Evolutionary conservation across 2,329 filamentous ascomycete genomes (phyloP), one percentile per base, ranked within the genome.

Genomic region (Trichoderma sp.): DNA sequence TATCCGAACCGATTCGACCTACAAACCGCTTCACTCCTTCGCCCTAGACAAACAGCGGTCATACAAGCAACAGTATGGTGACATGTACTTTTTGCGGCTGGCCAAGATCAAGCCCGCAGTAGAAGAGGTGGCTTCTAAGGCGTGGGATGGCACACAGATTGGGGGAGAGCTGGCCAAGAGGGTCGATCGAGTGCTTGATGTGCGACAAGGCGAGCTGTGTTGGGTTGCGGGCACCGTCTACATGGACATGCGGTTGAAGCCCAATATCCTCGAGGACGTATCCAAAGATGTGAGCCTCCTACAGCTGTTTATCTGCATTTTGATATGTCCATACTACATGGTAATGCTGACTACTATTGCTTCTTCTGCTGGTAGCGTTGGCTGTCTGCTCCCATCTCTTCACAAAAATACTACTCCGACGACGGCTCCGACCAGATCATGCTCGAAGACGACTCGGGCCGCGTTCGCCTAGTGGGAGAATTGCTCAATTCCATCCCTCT

Each of bases 231-330:
- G 97, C 17, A 99, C 96, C 0, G 90, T 98, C 36, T 99, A 97
- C 81, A 97, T 98, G 92, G 94, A 98, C 74, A 95, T 99, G 93
- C 89, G 93, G 3, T 82, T 98, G 77, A 99, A 99, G 83, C 96
- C 97, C 1, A 97, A 97, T 78, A 95, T 99, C 80, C 84, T 99
- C 39, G 95, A 98, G 72, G 96, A 99, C 77, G 93, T 99, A 55
- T 92, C 93, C 53, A 97, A 97, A 82, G 95, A 98, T 81, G 93
- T 95, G 83, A 74, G 88, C 43, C 36, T 3, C 17, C 15, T 9
- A 11, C 58, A 12, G 6, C 20, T 20, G 43, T 23, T 23, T 64
- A 43, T 4, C 12, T 28, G 15, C 26, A 15, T 20, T 13, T 36
- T 62, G 8, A 17, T 28, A 6, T 17, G 13, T 26, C 4, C n/a